These are phyloP conservation scores for Saitozyma podzolica DNA, from an alignment of 768 basidiomycete genomes.

Conservation along the genomic window DNA sequence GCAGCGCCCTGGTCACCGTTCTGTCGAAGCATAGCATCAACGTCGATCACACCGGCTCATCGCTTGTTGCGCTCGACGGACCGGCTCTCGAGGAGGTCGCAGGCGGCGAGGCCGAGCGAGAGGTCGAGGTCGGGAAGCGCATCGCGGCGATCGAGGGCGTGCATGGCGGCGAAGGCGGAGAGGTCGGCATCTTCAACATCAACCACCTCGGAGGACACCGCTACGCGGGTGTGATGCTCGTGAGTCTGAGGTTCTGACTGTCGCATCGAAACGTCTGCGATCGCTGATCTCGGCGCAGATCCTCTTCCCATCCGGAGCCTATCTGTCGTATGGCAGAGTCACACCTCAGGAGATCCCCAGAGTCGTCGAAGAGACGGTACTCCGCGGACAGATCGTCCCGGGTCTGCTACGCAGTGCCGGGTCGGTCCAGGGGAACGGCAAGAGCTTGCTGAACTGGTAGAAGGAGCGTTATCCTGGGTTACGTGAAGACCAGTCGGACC, in stretches of 20 bases:
- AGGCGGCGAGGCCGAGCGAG: slow-evolving; percentile 60
- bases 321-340: slow-evolving; percentile 92
- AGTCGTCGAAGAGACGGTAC: slow-evolving; percentile 71
- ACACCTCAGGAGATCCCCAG: slow-evolving; percentile 74
- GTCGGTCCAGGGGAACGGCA: slow-evolving; percentile 58
- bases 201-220: slow-evolving; percentile 94
- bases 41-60: slow-evolving; percentile 33
- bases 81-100: slow-evolving; percentile 65
- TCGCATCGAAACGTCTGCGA: neutral
- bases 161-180: slow-evolving; percentile 60
- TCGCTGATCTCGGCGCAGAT: slow-evolving; percentile 59
- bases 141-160: slow-evolving; percentile 60
- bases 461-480: no score
- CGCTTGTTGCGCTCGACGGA: slow-evolving; percentile 53
- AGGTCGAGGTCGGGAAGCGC: slow-evolving; percentile 59
- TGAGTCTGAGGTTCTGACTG: slow-evolving; percentile 55
- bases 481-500: no score
- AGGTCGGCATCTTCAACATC: slow-evolving; percentile 73
- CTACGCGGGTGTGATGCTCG: slow-evolving; percentile 86
- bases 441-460: no score
- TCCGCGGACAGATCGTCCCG: slow-evolving; percentile 78
- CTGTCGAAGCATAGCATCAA: slow-evolving; percentile 61
- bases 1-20: slow-evolving; percentile 54
- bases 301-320: slow-evolving; percentile 78
- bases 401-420: slow-evolving; percentile 82